Evolutionary conservation across 257 asterid species (phyloP).

Genomic region (Jaltomata sinuosa): DNA sequence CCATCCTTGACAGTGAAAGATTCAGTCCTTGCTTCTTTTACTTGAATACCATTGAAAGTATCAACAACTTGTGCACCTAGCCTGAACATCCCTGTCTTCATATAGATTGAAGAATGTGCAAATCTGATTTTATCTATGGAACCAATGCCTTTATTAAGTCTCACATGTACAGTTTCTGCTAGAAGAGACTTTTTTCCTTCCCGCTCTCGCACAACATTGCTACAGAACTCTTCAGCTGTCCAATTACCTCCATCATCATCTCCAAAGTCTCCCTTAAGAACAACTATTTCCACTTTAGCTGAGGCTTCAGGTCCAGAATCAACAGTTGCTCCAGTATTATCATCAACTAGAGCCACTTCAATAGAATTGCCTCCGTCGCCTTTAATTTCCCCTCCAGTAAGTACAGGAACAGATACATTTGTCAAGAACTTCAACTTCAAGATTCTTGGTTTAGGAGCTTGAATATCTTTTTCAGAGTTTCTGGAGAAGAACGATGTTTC

Average conservation of each 20-base stretch:
- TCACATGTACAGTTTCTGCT: constrained; percentile 19
- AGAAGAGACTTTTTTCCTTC: constrained; percentile 35
- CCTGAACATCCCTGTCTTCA: constrained; percentile 15
- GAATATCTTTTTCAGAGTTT: neutral
- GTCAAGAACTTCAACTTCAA: constrained; percentile 28
- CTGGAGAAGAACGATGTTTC: constrained; percentile 10
- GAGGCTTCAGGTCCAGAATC: constrained; percentile 28
- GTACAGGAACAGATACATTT: constrained; percentile 12
- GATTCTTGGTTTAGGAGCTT: constrained; percentile 2
- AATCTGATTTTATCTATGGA: constrained; percentile 19
- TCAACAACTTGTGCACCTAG: constrained; percentile 30
- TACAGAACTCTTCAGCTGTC: constrained; percentile 18
- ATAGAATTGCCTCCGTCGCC: constrained; percentile 18
- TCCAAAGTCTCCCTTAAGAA: constrained; percentile 20
- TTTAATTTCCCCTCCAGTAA: constrained; percentile 31
- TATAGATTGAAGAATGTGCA: constrained; percentile 8
- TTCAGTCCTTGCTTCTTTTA: constrained; percentile 36
- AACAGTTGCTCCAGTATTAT: constrained; percentile 15
- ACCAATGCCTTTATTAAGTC: constrained; percentile 25
- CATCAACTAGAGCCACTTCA: constrained; percentile 29
- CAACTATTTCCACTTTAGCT: constrained; percentile 27
- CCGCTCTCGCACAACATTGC: constrained; percentile 4
- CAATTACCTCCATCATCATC: constrained; percentile 13
- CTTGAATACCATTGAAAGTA: neutral
- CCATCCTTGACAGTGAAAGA: constrained; percentile 25